These are phyloP conservation scores for Wickerhamiella infanticola DNA, from an alignment of 1,139 yeast genomes.

Conservation along the genomic window DNA sequence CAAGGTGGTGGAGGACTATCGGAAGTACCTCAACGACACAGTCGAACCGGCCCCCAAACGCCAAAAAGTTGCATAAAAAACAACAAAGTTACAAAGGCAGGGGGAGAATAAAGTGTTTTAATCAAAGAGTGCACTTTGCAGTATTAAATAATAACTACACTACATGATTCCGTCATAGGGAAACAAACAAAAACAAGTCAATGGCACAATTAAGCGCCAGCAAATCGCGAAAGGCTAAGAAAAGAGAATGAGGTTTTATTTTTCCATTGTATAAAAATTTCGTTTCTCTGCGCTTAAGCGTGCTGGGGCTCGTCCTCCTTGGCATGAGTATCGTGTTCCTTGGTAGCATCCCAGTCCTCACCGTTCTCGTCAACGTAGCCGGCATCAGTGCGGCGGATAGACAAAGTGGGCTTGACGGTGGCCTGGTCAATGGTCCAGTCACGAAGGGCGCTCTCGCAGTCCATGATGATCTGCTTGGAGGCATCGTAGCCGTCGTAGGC, in stretches of 20 bases:
- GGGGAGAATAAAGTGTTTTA: not conserved
- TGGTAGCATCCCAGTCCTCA: conserved; percentile 35
- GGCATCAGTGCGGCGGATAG: conserved; percentile 57
- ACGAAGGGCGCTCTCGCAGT: conserved; percentile 90
- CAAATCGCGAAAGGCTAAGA: not conserved
- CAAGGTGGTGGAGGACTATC: conserved; percentile 53
- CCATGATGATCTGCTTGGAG: conserved; percentile 92
- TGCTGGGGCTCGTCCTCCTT: conserved; percentile 10
- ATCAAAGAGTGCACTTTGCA: not conserved
- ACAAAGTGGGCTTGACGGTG: conserved; percentile 84
- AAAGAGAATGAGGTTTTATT: not conserved
- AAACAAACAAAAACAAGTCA: too few species aligned
- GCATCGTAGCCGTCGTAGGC: conserved; percentile 98
- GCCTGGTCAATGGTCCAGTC: conserved; percentile 96
- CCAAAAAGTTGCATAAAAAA: not conserved
- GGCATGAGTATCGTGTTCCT: conserved; percentile 27
- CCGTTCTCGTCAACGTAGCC: conserved; percentile 48
- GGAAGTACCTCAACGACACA: conserved; percentile 6
- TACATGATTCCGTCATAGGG: not conserved
- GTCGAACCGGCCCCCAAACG: not conserved
- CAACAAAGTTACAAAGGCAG: not conserved
- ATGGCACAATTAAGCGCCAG: not conserved
- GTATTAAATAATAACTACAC: conserved; percentile 2
- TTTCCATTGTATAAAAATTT: too few species aligned
- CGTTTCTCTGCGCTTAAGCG: too few species aligned